These are phyloP conservation scores for Grosmannia serpens DNA, from an alignment of 2,329 filamentous ascomycete genomes.

Conservation along the genomic window DNA sequence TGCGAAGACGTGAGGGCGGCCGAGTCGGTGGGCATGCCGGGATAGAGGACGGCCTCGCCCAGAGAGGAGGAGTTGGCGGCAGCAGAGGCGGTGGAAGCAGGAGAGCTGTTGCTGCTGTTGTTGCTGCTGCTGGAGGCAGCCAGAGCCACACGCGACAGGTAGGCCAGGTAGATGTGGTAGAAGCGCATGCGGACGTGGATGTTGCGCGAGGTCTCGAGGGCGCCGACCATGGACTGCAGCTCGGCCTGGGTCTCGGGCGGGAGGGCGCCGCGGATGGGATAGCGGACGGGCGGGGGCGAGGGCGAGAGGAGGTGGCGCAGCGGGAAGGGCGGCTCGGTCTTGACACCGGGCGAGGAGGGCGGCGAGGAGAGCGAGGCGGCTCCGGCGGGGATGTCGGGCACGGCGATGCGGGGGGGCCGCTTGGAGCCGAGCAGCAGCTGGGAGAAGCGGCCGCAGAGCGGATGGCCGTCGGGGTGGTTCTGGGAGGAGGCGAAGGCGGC, in stretches of 20 bases:
- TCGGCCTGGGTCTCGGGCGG: not conserved
- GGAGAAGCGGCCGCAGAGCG: not conserved
- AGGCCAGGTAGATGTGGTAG: slow-evolving; percentile 6
- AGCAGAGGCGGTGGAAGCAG: not conserved
- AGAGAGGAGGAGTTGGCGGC: too few relatives aligned
- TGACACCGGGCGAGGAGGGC: not conserved
- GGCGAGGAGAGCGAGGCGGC: not conserved
- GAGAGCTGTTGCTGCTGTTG: too few relatives aligned
- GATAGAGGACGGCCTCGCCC: too few relatives aligned
- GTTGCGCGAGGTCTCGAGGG: slow-evolving; percentile 5
- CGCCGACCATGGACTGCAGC: slow-evolving; percentile 3
- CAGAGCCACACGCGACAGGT: slow-evolving; percentile 4
- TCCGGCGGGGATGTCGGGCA: not conserved
- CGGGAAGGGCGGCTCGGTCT: not conserved
- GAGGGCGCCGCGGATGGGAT: not conserved
- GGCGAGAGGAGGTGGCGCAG: not conserved
- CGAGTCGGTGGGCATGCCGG: not conserved
- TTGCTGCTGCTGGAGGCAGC: not conserved
- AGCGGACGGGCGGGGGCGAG: not conserved
- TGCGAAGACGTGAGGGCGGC: not conserved
- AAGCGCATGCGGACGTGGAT: slow-evolving; percentile 6
- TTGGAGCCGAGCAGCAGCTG: not conserved
- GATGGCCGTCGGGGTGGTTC: not conserved
- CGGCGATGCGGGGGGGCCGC: not conserved
- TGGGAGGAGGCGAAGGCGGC: not conserved